phyloP scores from a whole-genome alignment of 2,329 filamentous ascomycete species.

The Venturia carpophila region DNA sequence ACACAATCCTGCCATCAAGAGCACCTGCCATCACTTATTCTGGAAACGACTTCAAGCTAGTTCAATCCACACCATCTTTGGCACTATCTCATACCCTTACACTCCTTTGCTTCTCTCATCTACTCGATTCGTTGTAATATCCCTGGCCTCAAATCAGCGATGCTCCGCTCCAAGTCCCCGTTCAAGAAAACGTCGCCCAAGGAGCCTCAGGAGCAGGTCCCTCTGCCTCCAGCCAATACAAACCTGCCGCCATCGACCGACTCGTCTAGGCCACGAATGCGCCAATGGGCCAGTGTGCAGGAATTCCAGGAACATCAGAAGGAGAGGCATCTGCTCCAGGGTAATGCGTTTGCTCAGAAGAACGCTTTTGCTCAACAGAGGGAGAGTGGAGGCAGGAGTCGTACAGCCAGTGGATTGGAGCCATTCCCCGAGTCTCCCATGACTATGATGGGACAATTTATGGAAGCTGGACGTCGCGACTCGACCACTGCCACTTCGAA shows the following conservation, averaged over 20 bases:
- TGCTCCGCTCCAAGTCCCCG: conserved; percentile 14
- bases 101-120: neutral
- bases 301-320: conserved; percentile 16
- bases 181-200: conserved; percentile 15
- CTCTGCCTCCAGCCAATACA: neutral
- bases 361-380: conserved; percentile 6
- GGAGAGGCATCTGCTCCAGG: conserved; percentile 8
- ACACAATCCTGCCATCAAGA: neutral
- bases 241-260: neutral
- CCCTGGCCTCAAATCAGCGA: neutral
- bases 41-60: neutral
- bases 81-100: neutral
- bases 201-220: neutral
- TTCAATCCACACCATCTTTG: neutral
- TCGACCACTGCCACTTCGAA: neutral
- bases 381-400: neutral
- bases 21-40: neutral
- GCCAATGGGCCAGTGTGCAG: conserved; percentile 13
- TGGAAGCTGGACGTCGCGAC: conserved; percentile 1
- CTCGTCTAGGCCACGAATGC: neutral
- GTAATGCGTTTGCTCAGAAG: conserved; percentile 15
- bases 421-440: conserved; percentile 4
- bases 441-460: conserved; percentile 5
- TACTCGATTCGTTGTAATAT: neutral
- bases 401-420: neutral